Evolutionary conservation across 441 rosid species (phyloP), one percentile per base, ranked within the genome.

Genomic region (Erodium texanum): DNA sequence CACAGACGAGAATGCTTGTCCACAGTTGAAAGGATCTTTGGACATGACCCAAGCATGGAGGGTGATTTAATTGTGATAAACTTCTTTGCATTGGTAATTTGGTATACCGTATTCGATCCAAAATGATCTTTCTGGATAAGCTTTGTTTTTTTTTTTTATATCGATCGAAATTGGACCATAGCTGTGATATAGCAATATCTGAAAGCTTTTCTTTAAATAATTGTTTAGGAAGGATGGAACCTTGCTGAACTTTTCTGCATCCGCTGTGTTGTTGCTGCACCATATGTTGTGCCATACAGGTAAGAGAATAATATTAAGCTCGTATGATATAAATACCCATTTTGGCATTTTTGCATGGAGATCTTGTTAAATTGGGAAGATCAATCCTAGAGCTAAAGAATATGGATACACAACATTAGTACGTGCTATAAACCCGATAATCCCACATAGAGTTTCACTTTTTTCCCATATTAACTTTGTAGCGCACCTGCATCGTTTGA

Each of bases 271-370:
- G 86, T 89, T 78, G 86, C 92, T 71, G 95, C 97, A 75, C 98
- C 98, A 65, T 93, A 93, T 82, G 90, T 87, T 69, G 92, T 93
- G 77, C 98, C 96, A 36, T 93, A 90, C 73, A 89, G 97, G 98
- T 93, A 73, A 77, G 22, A 14, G 2, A 29, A 63, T n/a, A 63
- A 20, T 63, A 27, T 27, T 27, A 15, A 24, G 64, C 14, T 5
- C n/a, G 3, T 23, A 24, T 12, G 64, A 24, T 11, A 61, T n/a
- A 61, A 61, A 61, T 63, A 6, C 23, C 41, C 3, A 27, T 58
- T 58, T 3, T 58, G 24, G 24, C 62, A 32, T 58, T 56, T 54
- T 19, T 58, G 23, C 62, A 58, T 22, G 62, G 24, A 27, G 3
- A 52, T 52, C 11, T 43, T 43, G 27, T 12, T 3, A 10, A 58